These are phyloP conservation scores for Chenopodium album DNA, from an alignment of 148 eudicot genomes.

Conservation along the genomic window DNA sequence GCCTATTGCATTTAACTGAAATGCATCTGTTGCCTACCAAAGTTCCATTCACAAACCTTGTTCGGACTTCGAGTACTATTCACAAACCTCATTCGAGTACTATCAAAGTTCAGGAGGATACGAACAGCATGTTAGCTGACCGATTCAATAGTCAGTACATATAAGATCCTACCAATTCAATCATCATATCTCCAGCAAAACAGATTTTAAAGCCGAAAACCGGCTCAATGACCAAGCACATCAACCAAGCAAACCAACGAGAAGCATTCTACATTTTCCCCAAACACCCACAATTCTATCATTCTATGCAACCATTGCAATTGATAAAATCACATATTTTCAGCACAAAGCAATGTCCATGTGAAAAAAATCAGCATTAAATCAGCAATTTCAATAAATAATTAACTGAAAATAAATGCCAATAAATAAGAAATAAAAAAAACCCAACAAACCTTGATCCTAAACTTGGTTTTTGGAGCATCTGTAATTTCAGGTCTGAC, in stretches of 20 bases:
- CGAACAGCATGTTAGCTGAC: background rate
- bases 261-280: slow-evolving; percentile 11
- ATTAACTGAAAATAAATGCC: background rate
- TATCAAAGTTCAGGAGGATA: background rate
- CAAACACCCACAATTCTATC: slow-evolving; percentile 4
- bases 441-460: slow-evolving; percentile 71
- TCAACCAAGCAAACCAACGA: background rate
- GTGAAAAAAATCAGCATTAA: background rate
- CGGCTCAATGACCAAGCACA: background rate
- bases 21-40: background rate
- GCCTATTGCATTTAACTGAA: background rate
- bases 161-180: background rate
- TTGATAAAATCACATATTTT: slow-evolving; percentile 2
- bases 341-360: background rate
- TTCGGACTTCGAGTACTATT: background rate
- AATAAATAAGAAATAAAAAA: background rate
- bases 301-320: background rate
- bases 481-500: slow-evolving; percentile 80
- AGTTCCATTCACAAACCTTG: background rate
- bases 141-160: background rate
- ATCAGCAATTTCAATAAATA: slow-evolving; percentile 5
- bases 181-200: slow-evolving; percentile 3
- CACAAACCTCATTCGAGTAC: background rate
- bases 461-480: slow-evolving; percentile 90
- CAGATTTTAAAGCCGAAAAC: background rate